Evolutionary conservation across 2,329 filamentous ascomycete genomes (phyloP), one percentile per base, ranked within the genome.

Genomic region (Aschersonia sp.): DNA sequence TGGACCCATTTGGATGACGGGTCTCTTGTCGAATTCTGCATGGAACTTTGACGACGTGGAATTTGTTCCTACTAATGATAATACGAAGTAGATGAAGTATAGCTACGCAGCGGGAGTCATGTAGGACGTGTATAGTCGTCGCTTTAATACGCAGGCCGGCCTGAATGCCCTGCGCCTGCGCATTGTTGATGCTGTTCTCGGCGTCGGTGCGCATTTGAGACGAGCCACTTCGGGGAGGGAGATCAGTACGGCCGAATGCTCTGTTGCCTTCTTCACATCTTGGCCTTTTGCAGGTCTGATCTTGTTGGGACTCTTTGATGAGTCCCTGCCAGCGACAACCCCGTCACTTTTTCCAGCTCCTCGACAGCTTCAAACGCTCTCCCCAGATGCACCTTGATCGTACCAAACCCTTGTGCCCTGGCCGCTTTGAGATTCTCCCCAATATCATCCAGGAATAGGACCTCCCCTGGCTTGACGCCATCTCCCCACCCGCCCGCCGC

Each of bases 371-470:
- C 81, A 59, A 77, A 84, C 1, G 84, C 79, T 61, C 74, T 79
- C 2, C 89, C 89, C 31, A 97, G 66, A 7, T 76, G 70, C 1
- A 97, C 92, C 65, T 90, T 95, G 53, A 97, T 75, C 0, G 90
- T 97, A 48, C 73, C 66, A 62, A 97, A 82, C 0, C 90, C 90
- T 29, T 80, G 68, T 45, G 73, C 73, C 64, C 73, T 84, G 1
- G 81, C 92, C 43, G 75, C 82, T 69, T 89, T 92, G 49, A 97
- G 64, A 61, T 98, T 98, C 64, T 89, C 81, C 2, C 92, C 92
- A 61, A 98, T 95, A 57, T 95, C 89, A 61, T 95, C 92, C 45
- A 95, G 66, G 61, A 98, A 98, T 5, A 94, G 66, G 43, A 95
- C 70, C 48, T 95, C 87, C 1, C 68, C 67, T 0, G 83, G 67